Conservation (phyloP, 1,284 basidiomycete genomes). For the Grifola frondosa region DNA sequence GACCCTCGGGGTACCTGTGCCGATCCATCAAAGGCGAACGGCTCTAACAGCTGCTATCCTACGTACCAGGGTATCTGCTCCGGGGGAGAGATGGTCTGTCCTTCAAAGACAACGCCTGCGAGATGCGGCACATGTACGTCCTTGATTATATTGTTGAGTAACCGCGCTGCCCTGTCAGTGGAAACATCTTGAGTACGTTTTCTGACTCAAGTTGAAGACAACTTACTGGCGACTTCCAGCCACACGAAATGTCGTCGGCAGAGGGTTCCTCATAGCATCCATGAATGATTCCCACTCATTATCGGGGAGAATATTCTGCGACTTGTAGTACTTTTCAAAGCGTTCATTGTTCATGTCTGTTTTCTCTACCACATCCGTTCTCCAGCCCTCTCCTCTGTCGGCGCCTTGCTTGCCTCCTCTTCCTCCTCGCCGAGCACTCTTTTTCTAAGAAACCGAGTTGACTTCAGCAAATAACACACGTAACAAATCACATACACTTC, state of each 20-base stretch:
- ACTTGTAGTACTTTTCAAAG: slow-evolving; percentile 77
- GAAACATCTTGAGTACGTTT: no score
- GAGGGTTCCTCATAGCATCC: slow-evolving; percentile 63
- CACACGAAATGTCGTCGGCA: slow-evolving; percentile 95
- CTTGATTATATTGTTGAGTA: slow-evolving; percentile 74
- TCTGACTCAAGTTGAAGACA: no score
- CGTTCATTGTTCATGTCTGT: slow-evolving; percentile 70
- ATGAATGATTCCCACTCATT: slow-evolving; percentile 84
- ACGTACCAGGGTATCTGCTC: slow-evolving; percentile 80
- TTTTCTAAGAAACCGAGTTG: no score
- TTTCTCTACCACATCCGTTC: slow-evolving; percentile 44
- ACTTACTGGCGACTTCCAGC: slow-evolving; percentile 84
- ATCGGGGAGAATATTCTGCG: slow-evolving; percentile 66
- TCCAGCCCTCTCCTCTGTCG: slow-evolving; percentile 19
- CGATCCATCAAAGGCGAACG: background rate
- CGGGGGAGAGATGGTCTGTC: slow-evolving; percentile 75
- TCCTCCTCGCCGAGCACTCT: no score
- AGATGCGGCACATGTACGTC: slow-evolving; percentile 80
- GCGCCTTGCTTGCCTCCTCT: background rate
- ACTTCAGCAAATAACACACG: no score
- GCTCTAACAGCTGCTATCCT: background rate
- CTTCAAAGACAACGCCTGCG: slow-evolving; percentile 78
- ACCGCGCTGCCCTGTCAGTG: slow-evolving; percentile 67
- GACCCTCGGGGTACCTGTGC: slow-evolving; percentile 85
- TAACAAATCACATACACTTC: no score